Percentiles rank a stretch among this genome's conserved stretches.
These are phyloP conservation scores for Nemophila menziesii DNA, from an alignment of 257 asterid species.

Conservation along the genomic window DNA sequence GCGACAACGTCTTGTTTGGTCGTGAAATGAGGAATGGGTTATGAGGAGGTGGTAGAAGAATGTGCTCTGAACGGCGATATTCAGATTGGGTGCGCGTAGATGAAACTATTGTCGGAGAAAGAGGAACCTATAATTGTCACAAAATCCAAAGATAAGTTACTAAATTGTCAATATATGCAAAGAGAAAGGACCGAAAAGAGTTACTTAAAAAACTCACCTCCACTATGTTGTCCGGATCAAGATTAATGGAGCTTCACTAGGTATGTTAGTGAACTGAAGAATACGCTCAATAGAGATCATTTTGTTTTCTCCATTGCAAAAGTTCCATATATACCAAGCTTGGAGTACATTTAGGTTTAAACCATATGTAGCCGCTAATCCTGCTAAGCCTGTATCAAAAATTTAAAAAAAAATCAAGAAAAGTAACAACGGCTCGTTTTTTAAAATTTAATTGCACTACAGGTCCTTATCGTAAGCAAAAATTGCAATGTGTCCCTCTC, in stretches of 20 bases:
- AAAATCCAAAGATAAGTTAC: too few species aligned
- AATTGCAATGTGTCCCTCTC: too few species aligned
- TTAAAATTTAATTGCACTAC: too few species aligned
- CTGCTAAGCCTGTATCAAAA: conserved; percentile 57
- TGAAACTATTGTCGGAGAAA: conserved; percentile 54
- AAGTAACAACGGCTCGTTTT: too few species aligned
- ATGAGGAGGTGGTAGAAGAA: conserved; percentile 53
- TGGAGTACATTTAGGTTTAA: conserved; percentile 65
- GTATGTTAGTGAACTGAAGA: conserved; percentile 48
- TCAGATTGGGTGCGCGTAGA: conserved; percentile 54
- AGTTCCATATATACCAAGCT: conserved; percentile 89
- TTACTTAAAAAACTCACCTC: too few species aligned
- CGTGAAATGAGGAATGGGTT: conserved; percentile 43
- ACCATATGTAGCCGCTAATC: conserved; percentile 76
- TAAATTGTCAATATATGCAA: too few species aligned
- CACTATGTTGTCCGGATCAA: too few species aligned
- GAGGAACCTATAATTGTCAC: too few species aligned
- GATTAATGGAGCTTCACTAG: conserved; percentile 59
- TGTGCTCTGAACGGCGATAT: conserved; percentile 66
- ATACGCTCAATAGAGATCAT: conserved; percentile 77
- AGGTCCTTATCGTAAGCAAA: too few species aligned
- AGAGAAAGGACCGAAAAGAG: too few species aligned
- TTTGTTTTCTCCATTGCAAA: conserved; percentile 79
- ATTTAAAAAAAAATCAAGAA: too few species aligned
- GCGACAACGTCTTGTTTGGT: conserved; percentile 73